Base-by-base conservation (phyloP, 2,329 filamentous ascomycete species). In the Alternaria dauci region DNA sequence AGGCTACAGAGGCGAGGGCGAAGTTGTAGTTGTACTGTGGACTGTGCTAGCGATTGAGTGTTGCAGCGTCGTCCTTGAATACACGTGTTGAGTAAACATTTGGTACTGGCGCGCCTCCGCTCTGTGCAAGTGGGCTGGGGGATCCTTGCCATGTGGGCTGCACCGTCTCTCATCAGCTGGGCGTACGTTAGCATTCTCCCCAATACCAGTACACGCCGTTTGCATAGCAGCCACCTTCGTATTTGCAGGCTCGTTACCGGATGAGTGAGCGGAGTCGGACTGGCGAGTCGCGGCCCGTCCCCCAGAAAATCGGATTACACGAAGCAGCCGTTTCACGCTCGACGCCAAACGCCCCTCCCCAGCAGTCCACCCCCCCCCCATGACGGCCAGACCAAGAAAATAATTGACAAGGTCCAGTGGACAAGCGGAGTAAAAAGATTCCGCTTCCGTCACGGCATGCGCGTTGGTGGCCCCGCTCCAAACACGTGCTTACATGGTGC, bases 21-120 rank as follows among this genome's bases (percentile, higher is more conserved):
- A 85, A 83, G 73, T 68, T 86, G 66, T 85, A 6, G 32, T 14
- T 12, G 32, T 14, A 34, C 5, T 34, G 14, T 34, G 32, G 12
- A 16, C 14, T 7, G 32, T 16, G 32, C 14, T 34, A 16, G 32
- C 32, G 32, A 34, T 34, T 34, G 14, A 12, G 5, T 34, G 32
- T 30, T 30, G 14, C 12, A 16, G 14, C 32, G 32, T 16, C 32
- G 32, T 16, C 11, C 14, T 34, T 12, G 28, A 34, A 34, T 34
- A 12, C 12, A 34, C 14, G 14, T 14, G 0, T 14, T 34, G 32
- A 34, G 32, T 0, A 16, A 34, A 16, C 32, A 34, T 34, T 5
- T 34, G 6, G 14, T 12, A 16, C 12, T 34, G 32, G 14, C 0
- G 32, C 32, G 32, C 11, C 1, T 34, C 14, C 32, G 5, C 32